phyloP scores from a whole-genome alignment of 352 stramenopile species.

The Peronosclerospora sorghi region DNA sequence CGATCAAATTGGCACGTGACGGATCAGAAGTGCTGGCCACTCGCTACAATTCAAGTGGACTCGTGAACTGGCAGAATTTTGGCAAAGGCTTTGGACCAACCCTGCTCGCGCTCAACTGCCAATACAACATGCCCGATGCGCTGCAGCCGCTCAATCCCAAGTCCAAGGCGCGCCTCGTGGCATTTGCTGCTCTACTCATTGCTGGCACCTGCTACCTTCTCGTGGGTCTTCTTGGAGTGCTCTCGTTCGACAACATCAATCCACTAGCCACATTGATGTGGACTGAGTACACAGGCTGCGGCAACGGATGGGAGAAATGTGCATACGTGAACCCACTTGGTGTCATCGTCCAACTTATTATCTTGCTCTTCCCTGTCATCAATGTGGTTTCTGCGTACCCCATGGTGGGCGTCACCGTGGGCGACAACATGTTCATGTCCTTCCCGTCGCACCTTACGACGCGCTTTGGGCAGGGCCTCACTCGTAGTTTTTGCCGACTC shows the following conservation, averaged over 20 bases:
- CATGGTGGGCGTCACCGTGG: slow-evolving; percentile 75
- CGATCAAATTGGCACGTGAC: slow-evolving; percentile 56
- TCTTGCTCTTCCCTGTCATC: slow-evolving; percentile 74
- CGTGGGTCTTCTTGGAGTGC: slow-evolving; percentile 54
- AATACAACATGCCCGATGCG: slow-evolving; percentile 82
- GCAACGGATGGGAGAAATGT: slow-evolving; percentile 63
- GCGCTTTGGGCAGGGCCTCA: slow-evolving; percentile 30
- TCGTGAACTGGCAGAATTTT: slow-evolving; percentile 74
- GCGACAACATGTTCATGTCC: slow-evolving; percentile 81
- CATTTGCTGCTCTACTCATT: slow-evolving; percentile 53
- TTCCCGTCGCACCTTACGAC: slow-evolving; percentile 49
- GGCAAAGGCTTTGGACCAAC: slow-evolving; percentile 72
- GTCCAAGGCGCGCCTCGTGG: slow-evolving; percentile 42
- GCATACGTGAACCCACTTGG: slow-evolving; percentile 33
- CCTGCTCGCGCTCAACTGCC: slow-evolving; percentile 77
- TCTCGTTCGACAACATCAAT: slow-evolving; percentile 74
- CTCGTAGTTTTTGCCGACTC: slow-evolving; percentile 51
- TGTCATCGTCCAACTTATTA: slow-evolving; percentile 58
- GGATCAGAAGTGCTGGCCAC: slow-evolving; percentile 26
- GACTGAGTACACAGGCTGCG: slow-evolving; percentile 67
- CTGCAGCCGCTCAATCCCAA: slow-evolving; percentile 73
- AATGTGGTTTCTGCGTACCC: slow-evolving; percentile 80
- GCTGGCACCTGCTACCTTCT: slow-evolving; percentile 63
- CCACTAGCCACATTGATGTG: slow-evolving; percentile 73
- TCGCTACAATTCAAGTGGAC: slow-evolving; percentile 36